phyloP scores from a whole-genome alignment of 2,329 filamentous ascomycete species.

The Paecilomyces formosus region DNA sequence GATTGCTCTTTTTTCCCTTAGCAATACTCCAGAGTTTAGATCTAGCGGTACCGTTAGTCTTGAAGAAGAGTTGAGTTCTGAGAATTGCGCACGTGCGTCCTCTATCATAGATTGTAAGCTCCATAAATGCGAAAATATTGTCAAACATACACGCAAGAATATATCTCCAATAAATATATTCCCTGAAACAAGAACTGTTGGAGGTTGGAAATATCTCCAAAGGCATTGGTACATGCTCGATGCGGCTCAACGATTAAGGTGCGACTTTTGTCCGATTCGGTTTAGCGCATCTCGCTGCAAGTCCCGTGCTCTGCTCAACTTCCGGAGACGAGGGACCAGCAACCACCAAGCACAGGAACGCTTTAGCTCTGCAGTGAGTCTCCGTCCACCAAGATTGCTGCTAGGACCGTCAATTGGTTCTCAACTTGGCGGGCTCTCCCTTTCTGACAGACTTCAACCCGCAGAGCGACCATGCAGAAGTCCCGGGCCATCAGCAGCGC shows the following conservation, averaged over 20 bases:
- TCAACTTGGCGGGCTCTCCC: conserved; percentile 17
- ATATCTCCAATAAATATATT: not conserved
- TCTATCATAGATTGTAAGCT: not conserved
- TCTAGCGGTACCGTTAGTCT: not conserved
- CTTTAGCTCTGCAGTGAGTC: not conserved
- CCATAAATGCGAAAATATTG: not conserved
- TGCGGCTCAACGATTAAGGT: not conserved
- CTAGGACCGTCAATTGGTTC: not conserved
- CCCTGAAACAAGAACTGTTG: not conserved
- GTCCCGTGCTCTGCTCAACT: not conserved
- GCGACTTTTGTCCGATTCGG: not conserved
- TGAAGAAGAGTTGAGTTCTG: not conserved
- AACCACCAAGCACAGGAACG: not conserved
- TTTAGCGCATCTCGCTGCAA: not conserved
- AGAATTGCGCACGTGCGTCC: not conserved
- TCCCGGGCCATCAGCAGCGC: conserved; percentile 36
- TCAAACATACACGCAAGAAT: not conserved
- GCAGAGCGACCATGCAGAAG: conserved; percentile 38
- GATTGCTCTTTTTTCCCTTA: not conserved
- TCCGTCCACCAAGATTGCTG: not conserved
- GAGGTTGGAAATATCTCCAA: not conserved
- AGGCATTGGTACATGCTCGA: not conserved
- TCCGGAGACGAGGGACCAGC: not conserved
- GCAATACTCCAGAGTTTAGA: not conserved
- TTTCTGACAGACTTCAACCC: conserved; percentile 15